Base-by-base conservation (phyloP, 345 rosid genomes). In the Murraya paniculata region DNA sequence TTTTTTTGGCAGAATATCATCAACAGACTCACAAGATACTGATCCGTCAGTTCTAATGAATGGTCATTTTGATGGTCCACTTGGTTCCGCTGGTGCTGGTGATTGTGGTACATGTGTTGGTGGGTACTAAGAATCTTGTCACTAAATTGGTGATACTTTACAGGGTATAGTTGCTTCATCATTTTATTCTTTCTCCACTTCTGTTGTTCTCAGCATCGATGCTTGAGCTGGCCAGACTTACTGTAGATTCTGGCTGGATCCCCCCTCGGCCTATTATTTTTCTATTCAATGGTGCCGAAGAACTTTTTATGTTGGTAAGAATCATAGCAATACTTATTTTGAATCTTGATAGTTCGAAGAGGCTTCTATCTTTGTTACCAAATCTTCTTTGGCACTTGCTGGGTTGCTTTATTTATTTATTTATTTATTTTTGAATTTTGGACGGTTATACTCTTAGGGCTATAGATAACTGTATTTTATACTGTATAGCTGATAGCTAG, bases 61-160 rank as follows among this genome's bases (percentile, higher is more conserved):
- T 90, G 99, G 97, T 41, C 98, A 96, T 88, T 96, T 86, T 84
- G 99, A 96, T 76, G 86, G 98, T 78, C 89, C 98, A 27, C 90
- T 94, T 59, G 94, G 91, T 65, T 96, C 99, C 14, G 97, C 97
- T 9, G 99, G 99, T 79, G 99, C 99, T 81, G 97, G 94, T 66
- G 99, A 96, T 76, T 96, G 99, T 82, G 99, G 88, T 73, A 90
- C 99, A 69, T 94, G 99, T 80, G 98, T 94, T 80, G 99, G 99
- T 96, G 75, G 33, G 98, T 78, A 39, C 24, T 31, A 71, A 55
- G 75, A 33, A 53, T 55, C 64, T 61, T 56, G 60, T 73, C 62
- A 62, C 66, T 33, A 64, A 22, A 39, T 61, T 53, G 56, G 38
- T 33, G 75, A 76, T 76, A 39, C 59, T 67, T 28, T 41, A 28